Conservation (phyloP, 345 rosid genomes). For the Schrenkiella parvula region DNA sequence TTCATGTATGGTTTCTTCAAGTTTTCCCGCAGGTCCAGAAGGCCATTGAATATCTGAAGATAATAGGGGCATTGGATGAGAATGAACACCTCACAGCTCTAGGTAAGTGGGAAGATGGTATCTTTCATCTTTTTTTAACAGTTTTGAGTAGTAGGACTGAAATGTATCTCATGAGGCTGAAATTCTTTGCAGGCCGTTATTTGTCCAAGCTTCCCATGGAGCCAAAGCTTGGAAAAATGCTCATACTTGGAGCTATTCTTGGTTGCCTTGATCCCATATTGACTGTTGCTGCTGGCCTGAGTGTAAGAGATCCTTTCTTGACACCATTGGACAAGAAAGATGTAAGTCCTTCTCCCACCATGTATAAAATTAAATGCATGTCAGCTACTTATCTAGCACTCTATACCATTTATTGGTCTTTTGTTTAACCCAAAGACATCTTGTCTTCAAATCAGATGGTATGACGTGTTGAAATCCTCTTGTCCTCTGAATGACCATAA, state of each 20-base stretch:
- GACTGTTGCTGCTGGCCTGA: conserved; percentile 86
- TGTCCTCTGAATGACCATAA: conserved; percentile 6
- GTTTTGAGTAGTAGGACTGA: conserved; percentile 20
- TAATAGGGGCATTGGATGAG: conserved; percentile 84
- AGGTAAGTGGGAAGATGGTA: conserved; percentile 39
- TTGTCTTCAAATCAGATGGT: conserved; percentile 1
- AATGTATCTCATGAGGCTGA: conserved; percentile 12
- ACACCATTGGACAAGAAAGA: conserved; percentile 87
- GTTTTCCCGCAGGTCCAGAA: conserved; percentile 65
- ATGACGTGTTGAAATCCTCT: neutral
- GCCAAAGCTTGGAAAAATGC: conserved; percentile 98
- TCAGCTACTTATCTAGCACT: conserved; percentile 4
- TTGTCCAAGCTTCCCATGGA: conserved; percentile 87
- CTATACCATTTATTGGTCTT: conserved; percentile 2
- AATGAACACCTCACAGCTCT: conserved; percentile 70
- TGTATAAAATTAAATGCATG: conserved; percentile 1
- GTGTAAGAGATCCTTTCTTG: conserved; percentile 93
- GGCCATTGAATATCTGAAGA: conserved; percentile 79
- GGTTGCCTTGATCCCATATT: conserved; percentile 84
- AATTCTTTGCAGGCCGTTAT: conserved; percentile 60
- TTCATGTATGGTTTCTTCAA: conserved; percentile 7
- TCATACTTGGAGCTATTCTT: conserved; percentile 74
- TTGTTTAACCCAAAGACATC: conserved; percentile 1
- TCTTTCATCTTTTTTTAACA: conserved; percentile 7
- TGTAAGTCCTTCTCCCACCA: conserved; percentile 51